Evolutionary conservation across 768 basidiomycete genomes (phyloP).

Genomic region (Amanita muscaria): DNA sequence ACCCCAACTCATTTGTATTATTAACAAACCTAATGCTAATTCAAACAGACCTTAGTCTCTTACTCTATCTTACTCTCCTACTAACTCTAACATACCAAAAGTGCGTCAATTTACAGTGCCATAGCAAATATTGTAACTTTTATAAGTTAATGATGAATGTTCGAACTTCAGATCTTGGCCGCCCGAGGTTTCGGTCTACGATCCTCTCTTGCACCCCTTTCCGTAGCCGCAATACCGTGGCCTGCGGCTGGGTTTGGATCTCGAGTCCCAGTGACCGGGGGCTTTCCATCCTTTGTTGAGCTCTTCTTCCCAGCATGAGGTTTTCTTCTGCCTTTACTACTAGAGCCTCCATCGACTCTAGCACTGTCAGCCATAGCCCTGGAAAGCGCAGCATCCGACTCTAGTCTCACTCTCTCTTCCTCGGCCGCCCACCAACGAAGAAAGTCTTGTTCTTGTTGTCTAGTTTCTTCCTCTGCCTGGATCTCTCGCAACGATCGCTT

Average conservation of each 20-base stretch:
- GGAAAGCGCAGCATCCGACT: slow-evolving; percentile 17
- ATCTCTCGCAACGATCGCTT: slow-evolving; percentile 73
- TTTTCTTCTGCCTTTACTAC: slow-evolving; percentile 3
- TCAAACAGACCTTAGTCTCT: too few relatives aligned
- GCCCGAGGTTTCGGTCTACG: background rate
- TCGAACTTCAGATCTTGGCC: too few relatives aligned
- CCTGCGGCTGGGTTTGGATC: too few relatives aligned
- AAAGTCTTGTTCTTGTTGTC: slow-evolving; percentile 69
- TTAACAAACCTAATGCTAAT: too few relatives aligned
- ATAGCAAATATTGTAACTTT: too few relatives aligned
- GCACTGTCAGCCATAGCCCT: background rate
- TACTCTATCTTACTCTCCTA: too few relatives aligned
- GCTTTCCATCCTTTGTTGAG: background rate
- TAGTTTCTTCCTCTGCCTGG: slow-evolving; percentile 71
- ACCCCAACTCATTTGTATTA: background rate
- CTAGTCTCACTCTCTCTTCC: slow-evolving; percentile 57
- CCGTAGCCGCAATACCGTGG: background rate
- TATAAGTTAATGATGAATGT: too few relatives aligned
- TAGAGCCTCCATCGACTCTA: background rate
- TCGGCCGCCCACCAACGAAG: slow-evolving; percentile 86
- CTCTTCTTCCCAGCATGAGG: too few relatives aligned
- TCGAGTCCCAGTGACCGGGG: too few relatives aligned
- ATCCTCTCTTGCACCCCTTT: background rate
- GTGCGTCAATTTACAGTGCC: too few relatives aligned
- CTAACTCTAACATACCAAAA: too few relatives aligned